A percentile compares a stretch with the other conserved stretches of the same genome.
phyloP scores from a whole-genome alignment of 768 basidiomycete species.

The Punctularia strigosozonata region DNA sequence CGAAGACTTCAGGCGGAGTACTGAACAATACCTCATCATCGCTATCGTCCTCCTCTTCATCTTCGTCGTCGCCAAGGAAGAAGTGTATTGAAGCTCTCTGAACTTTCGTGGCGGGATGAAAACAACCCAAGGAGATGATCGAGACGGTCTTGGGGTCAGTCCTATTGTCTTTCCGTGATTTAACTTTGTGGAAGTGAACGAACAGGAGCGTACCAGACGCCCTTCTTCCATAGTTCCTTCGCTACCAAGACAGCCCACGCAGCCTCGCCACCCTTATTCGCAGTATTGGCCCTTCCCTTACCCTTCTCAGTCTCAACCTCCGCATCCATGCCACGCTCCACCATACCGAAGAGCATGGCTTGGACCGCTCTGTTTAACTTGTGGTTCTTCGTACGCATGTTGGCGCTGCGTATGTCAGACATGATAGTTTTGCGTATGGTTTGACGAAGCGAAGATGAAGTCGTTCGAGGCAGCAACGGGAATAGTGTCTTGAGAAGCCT shows the following conservation, averaged over 20 bases:
- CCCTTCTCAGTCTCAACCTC: conserved; percentile 80
- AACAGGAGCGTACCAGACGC: conserved; percentile 52
- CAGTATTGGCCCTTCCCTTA: conserved; percentile 37
- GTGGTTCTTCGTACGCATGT: conserved; percentile 81
- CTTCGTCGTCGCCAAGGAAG: conserved; percentile 85
- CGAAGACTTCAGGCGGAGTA: not conserved
- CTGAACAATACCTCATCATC: conserved; percentile 35
- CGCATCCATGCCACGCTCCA: conserved; percentile 81
- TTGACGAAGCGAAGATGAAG: conserved; percentile 69
- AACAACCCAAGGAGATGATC: conserved; percentile 83
- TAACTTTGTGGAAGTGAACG: not conserved
- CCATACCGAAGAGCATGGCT: conserved; percentile 91
- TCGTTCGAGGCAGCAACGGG: conserved; percentile 88
- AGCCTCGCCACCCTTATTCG: conserved; percentile 50
- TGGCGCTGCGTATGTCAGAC: conserved; percentile 86
- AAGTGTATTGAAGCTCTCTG: conserved; percentile 92
- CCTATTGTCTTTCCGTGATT: conserved; percentile 28
- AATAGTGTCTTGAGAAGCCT: conserved; percentile 90
- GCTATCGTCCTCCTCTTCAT: conserved; percentile 61
- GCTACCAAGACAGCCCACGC: conserved; percentile 96
- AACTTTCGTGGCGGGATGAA: conserved; percentile 89
- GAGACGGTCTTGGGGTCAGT: conserved; percentile 87
- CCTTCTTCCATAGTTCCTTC: conserved; percentile 90
- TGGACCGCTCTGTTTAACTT: conserved; percentile 95
- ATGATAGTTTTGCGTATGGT: conserved; percentile 91